Evolutionary conservation across 345 rosid species (phyloP), one percentile per base, ranked within the genome.

Genomic region (Garcia nutans): DNA sequence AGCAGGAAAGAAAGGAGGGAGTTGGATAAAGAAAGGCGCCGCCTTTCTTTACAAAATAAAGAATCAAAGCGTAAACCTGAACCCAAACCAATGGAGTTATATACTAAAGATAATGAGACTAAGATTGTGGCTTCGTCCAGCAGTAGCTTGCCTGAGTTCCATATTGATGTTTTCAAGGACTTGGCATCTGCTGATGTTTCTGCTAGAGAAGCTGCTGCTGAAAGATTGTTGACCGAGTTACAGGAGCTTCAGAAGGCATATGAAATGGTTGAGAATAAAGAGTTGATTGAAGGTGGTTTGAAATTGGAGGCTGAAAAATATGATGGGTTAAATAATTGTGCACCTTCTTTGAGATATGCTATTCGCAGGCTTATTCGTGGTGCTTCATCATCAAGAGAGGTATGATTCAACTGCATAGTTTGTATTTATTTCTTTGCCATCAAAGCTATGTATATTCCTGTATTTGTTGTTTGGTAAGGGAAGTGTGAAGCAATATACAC

Each of bases 381-480:
- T 16, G 92, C 88, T 83, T 96, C 98, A 64, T 96, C 99, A 1
- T 91, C 99, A 4, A 88, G 98, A 82, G 97, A 93, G 97, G 99
- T 93, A 74, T 70, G 83, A 54, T 37, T 67, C 28, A 8, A 41
- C 50, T 62, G 17, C 52, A 2, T 9, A 20, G 26, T 64, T 6
- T 31, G 1, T 52, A 10, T 64, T 17, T 59, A 33, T 42, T 57
- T 59, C 24, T 73, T 44, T 22, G 52, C 17, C 61, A 9, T 42
- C 22, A 24, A 20, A 24, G 49, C 28, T 49, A 57, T 41, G 59
- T 19, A 41, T 56, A 5, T 16, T 16, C 17, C 9, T 5, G 24
- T 52, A 26, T 12, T 3, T 24, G 10, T 50, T 52, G 20, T 49
- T 3, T 10, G 24, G 45, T 31, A 17, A 63, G 16, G 28, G 20